These are phyloP conservation scores for Talaromyces sp. DNA, from an alignment of 2,329 filamentous ascomycete species.

Conservation along the genomic window DNA sequence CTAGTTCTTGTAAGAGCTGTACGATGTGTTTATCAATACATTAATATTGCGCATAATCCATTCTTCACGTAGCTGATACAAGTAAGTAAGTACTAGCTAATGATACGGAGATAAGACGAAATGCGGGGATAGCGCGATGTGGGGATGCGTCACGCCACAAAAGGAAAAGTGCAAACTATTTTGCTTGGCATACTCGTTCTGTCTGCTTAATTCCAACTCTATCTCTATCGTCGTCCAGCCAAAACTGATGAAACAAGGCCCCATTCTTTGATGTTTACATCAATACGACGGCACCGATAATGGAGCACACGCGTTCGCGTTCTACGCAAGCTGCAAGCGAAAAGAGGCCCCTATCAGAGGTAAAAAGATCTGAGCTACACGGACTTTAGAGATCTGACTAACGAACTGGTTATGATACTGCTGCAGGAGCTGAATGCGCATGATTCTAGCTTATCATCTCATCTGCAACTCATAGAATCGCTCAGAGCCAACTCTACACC, in stretches of 20 bases:
- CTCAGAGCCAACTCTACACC: slow-evolving; percentile 32
- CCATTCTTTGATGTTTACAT: neutral
- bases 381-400: neutral
- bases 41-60: neutral
- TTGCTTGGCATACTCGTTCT: neutral
- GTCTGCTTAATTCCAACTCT: neutral
- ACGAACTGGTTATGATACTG: neutral
- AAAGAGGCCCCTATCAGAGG: neutral
- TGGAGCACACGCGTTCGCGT: neutral
- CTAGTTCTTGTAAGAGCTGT: neutral
- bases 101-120: neutral
- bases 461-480: slow-evolving; percentile 38
- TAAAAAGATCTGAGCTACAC: neutral
- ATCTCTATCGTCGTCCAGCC: neutral
- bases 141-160: slow-evolving; percentile 3
- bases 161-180: neutral
- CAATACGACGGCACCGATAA: neutral
- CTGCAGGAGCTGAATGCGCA: neutral
- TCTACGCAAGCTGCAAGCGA: neutral
- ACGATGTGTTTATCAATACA: neutral
- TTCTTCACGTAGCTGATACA: neutral
- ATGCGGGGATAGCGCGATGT: slow-evolving; percentile 1
- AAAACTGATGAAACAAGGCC: neutral
- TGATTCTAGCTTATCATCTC: slow-evolving; percentile 38
- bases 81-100: neutral